Base-by-base conservation (phyloP, 2,329 filamentous ascomycete species). In the Albifimbria verrucaria region DNA sequence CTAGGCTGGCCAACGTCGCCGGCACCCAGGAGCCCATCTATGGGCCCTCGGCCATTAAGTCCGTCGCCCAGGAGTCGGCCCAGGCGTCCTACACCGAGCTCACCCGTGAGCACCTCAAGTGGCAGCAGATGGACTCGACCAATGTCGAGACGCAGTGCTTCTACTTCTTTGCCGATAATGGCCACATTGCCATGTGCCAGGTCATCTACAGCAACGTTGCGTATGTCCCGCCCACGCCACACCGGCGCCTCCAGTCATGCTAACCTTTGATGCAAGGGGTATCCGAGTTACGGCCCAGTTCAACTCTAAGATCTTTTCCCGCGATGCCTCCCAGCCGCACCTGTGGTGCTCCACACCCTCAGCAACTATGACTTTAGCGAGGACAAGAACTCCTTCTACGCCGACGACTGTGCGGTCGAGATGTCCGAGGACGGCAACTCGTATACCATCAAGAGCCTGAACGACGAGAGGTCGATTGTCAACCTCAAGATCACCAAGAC, bases 1-100 rank as follows among this genome's bases (percentile, higher is more conserved):
- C 59, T 63, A 87, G 83, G 71, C 73, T 88, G 74, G 83, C 81
- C 72, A 80, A 92, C 73, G 92, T 96, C 70, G 92, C 92, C 68
- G 92, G 95, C 75, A 97, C 93, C 52, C 89, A 96, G 73, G 92
- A 97, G 80, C 93, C 93, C 68, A 89, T 95, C 74, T 97, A 99
- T 72, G 94, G 94, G 60, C 87, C 93, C 48, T 82, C 86, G 7
- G 93, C 92, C 65, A 90, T 97, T 72, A 88, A 85, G 68, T 87
- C 92, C 21, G 91, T 99, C 60, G 86, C 89, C 59, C 82, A 88
- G 65, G 91, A 97, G 76, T 81, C 89, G 58, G 83, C 88, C 70
- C 82, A 82, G 55, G 89, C 83, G 23, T 88, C 91, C 48, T 96
- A 88, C 72, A 92, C 90, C 50, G 90, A 94, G 70, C 73, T 92